Conservation (phyloP, 2,329 filamentous ascomycete genomes). For the Stemphylium vesicarium region DNA sequence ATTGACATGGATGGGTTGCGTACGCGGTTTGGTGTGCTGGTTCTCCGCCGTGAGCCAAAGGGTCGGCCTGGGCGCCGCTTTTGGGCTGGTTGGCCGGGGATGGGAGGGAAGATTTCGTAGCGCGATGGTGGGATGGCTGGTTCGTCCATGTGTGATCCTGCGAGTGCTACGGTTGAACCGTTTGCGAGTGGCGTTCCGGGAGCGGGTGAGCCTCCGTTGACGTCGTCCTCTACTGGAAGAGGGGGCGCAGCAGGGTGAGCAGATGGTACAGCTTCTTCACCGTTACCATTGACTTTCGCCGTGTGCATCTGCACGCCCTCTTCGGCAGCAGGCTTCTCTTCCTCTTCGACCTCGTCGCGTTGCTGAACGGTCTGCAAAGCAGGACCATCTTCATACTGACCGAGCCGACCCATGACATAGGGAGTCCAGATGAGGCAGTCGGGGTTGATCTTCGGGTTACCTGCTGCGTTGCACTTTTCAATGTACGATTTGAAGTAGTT, state of each 20-base stretch:
- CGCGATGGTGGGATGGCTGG: conserved; percentile 69
- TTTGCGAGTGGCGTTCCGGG: conserved; percentile 44
- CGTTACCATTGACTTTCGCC: conserved; percentile 33
- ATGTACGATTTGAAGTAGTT: conserved; percentile 88
- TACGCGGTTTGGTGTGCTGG: conserved; percentile 43
- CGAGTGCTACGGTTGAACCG: conserved; percentile 36
- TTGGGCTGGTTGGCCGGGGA: conserved; percentile 56
- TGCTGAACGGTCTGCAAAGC: conserved; percentile 85
- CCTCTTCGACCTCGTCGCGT: conserved; percentile 71
- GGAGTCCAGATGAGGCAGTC: conserved; percentile 90
- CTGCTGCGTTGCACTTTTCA: conserved; percentile 85
- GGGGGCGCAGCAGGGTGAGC: conserved; percentile 33
- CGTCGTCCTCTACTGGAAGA: conserved; percentile 35
- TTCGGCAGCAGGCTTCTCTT: conserved; percentile 49
- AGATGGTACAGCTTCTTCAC: conserved; percentile 19
- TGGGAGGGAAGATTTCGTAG: conserved; percentile 79
- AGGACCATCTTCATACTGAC: conserved; percentile 82
- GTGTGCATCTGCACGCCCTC: conserved; percentile 52
- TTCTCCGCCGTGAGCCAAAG: conserved; percentile 47
- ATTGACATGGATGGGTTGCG: conserved; percentile 34
- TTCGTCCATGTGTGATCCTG: conserved; percentile 38
- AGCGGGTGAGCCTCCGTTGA: conserved; percentile 39
- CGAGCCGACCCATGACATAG: conserved; percentile 90
- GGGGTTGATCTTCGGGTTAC: conserved; percentile 83
- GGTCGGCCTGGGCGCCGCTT: conserved; percentile 47